phyloP scores from a whole-genome alignment of 140 eudicot genomes.

The Stevia rebaudiana region DNA sequence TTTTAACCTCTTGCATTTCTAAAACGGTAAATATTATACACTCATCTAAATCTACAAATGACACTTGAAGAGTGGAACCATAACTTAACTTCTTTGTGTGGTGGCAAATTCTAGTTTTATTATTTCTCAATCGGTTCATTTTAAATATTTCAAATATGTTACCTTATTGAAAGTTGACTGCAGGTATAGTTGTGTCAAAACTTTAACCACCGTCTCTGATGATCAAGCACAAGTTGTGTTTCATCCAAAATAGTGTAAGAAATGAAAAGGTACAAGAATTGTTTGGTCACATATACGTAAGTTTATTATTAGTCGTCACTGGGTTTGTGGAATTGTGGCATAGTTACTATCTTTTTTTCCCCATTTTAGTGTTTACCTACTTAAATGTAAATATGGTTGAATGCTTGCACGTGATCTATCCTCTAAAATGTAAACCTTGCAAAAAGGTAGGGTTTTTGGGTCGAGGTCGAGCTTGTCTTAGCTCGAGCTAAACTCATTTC shows the following conservation, averaged over 20 bases:
- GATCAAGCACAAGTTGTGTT: constrained; percentile 5
- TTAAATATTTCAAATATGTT: background rate
- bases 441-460: background rate
- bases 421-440: background rate
- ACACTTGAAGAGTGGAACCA: too few species aligned
- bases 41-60: too few species aligned
- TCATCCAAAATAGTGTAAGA: constrained; percentile 16
- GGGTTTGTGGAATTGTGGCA: constrained; percentile 15
- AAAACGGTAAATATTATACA: too few species aligned
- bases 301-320: constrained; percentile 10
- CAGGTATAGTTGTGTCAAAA: constrained; percentile 29
- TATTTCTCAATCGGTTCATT: background rate
- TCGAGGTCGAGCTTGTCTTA: background rate
- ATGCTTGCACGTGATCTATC: constrained; percentile 1
- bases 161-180: constrained; percentile 3
- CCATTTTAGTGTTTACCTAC: constrained; percentile 1
- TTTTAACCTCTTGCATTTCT: too few species aligned
- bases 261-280: constrained; percentile 13
- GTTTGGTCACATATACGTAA: constrained; percentile 10
- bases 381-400: background rate
- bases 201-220: constrained; percentile 3
- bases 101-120: too few species aligned
- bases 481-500: too few species aligned
- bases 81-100: too few species aligned
- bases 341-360: background rate